Evolutionary conservation across 495 filamentous ascomycete species (phyloP).

Genomic region (Neurospora hispaniola): DNA sequence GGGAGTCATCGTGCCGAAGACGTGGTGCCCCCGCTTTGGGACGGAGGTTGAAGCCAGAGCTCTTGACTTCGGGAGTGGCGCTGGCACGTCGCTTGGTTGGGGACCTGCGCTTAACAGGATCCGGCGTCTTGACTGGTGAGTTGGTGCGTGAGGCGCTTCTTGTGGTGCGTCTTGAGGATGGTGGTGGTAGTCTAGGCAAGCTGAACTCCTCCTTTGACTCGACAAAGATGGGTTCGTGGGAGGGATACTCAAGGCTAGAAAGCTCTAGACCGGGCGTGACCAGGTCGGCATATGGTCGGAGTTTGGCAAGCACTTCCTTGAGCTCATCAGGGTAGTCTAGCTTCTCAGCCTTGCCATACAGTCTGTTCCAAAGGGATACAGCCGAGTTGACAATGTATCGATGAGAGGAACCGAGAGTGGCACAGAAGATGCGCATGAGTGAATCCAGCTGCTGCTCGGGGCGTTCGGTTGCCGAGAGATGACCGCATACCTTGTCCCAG

Average conservation of each 20-base stretch:
- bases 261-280: slow-evolving; percentile 29
- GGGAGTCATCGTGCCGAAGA: slow-evolving; percentile 64
- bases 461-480: slow-evolving; percentile 19
- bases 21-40: slow-evolving; percentile 19
- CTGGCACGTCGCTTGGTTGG: slow-evolving; percentile 16
- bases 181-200: slow-evolving; percentile 10
- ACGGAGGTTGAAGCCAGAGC: slow-evolving; percentile 7
- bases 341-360: slow-evolving; percentile 26
- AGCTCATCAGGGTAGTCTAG: slow-evolving; percentile 34
- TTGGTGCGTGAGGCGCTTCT: background rate
- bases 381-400: slow-evolving; percentile 31
- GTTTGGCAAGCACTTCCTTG: slow-evolving; percentile 25
- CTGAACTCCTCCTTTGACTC: slow-evolving; percentile 43
- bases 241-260: slow-evolving; percentile 18
- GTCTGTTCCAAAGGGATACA: slow-evolving; percentile 32
- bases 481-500: slow-evolving; percentile 30
- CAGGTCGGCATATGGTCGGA: slow-evolving; percentile 31
- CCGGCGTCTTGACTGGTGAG: slow-evolving; percentile 12
- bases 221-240: slow-evolving; percentile 29
- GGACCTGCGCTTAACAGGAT: slow-evolving; percentile 14
- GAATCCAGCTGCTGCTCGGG: slow-evolving; percentile 27
- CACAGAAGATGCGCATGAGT: slow-evolving; percentile 31
- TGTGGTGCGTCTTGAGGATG: slow-evolving; percentile 7
- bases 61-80: slow-evolving; percentile 18
- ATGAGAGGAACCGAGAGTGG: slow-evolving; percentile 39